Evolutionary conservation across 495 filamentous ascomycete species (phyloP).

Genomic region (Aspergillus cristatus): DNA sequence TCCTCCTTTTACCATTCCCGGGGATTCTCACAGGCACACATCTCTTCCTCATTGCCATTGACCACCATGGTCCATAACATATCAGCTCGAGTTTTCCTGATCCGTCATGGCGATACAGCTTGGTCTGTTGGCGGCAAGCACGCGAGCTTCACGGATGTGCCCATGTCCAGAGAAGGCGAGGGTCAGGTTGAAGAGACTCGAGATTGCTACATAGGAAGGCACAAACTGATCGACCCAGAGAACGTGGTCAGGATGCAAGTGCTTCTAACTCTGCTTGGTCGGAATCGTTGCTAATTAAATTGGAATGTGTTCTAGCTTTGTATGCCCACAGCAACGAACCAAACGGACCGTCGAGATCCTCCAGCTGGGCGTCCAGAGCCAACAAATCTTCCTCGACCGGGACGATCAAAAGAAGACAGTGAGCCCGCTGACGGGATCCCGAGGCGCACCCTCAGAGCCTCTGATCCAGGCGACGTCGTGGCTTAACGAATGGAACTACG

Average conservation of each 20-base stretch:
- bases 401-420: not conserved
- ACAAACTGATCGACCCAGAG: constrained; percentile 3
- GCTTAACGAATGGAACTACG: constrained; percentile 10
- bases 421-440: not conserved
- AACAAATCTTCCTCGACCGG: constrained; percentile 4
- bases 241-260: constrained; percentile 1
- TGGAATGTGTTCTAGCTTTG: no score
- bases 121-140: constrained; percentile 15
- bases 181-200: not conserved
- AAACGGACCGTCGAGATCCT: constrained; percentile 9
- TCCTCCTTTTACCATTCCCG: not conserved
- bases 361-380: constrained; percentile 5
- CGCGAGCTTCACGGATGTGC: constrained; percentile 5
- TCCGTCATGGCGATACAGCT: constrained; percentile 25
- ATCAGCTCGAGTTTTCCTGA: constrained; percentile 19
- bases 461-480: constrained; percentile 6
- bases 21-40: no score
- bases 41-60: no score
- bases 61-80: constrained; percentile 11
- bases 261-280: no score
- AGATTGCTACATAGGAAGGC: not conserved
- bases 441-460: not conserved
- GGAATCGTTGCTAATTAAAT: no score
- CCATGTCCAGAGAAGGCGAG: constrained; percentile 2
- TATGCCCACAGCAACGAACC: not conserved